Conservation (phyloP, 2,329 filamentous ascomycete species). For the Talaromyces sp. region DNA sequence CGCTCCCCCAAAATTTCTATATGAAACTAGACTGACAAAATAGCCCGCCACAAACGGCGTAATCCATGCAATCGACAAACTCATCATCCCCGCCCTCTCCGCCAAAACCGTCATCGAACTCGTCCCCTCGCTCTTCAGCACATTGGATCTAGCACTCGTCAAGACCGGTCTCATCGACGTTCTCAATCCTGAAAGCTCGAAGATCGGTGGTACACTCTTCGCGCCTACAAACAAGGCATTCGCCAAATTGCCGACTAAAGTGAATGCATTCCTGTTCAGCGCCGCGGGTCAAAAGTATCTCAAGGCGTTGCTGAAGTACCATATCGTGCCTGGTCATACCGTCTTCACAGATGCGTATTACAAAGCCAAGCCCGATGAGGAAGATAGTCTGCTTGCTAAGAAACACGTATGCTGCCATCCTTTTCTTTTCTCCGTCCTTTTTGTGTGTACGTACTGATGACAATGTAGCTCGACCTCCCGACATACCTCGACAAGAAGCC, state of each 20-base stretch:
- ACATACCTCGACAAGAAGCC: constrained; percentile 66
- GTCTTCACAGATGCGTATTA: constrained; percentile 81
- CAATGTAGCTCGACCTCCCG: constrained; percentile 56
- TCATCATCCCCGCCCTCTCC: constrained; percentile 69
- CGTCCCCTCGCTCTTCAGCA: constrained; percentile 70
- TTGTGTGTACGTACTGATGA: not conserved
- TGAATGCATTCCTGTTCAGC: constrained; percentile 83
- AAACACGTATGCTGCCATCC: constrained; percentile 15
- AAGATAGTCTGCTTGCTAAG: constrained; percentile 45
- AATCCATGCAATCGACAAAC: constrained; percentile 69
- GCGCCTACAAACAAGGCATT: constrained; percentile 77
- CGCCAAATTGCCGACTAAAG: constrained; percentile 58
- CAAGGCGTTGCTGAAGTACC: constrained; percentile 72
- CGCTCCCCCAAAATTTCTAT: not conserved
- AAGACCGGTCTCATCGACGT: constrained; percentile 71
- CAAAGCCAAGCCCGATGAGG: constrained; percentile 38
- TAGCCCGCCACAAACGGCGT: constrained; percentile 72
- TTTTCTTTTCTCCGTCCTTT: no score
- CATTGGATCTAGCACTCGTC: constrained; percentile 67
- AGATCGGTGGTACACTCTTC: constrained; percentile 70
- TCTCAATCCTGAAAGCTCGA: constrained; percentile 54
- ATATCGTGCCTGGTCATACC: constrained; percentile 68
- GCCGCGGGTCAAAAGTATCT: constrained; percentile 70
- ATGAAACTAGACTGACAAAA: not conserved
- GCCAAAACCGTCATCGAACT: constrained; percentile 63